Conservation (phyloP, 2,329 filamentous ascomycete species). For the Fusarium sp. region DNA sequence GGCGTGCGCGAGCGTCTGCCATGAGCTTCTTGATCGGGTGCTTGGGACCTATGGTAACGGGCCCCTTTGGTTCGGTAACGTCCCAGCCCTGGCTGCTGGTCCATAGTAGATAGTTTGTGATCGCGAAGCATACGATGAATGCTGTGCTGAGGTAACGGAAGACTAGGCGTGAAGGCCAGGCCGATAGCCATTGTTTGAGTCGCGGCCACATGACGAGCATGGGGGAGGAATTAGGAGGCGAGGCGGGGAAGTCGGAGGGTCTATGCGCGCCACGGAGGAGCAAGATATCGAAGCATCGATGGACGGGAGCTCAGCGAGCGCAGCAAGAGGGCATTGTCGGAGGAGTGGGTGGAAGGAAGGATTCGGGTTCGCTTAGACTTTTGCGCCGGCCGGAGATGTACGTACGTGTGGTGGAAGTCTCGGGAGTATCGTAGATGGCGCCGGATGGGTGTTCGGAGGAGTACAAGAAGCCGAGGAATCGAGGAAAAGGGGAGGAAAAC, state of each 20-base stretch:
- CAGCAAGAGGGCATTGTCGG: constrained; percentile 37
- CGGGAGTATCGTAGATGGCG: constrained; percentile 28
- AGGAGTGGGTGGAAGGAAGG: constrained; percentile 12
- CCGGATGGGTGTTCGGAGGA: constrained; percentile 5
- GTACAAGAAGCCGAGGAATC: not conserved
- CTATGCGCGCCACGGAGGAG: constrained; percentile 41
- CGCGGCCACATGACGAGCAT: constrained; percentile 42
- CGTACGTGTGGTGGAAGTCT: constrained; percentile 16
- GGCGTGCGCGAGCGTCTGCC: constrained; percentile 57
- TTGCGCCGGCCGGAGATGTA: constrained; percentile 13
- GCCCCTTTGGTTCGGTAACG: constrained; percentile 34
- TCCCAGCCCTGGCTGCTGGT: constrained; percentile 44
- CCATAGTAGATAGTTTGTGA: constrained; percentile 50
- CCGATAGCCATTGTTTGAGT: constrained; percentile 43
- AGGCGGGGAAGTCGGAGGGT: constrained; percentile 27
- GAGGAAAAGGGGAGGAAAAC: not conserved
- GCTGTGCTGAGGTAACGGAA: constrained; percentile 46
- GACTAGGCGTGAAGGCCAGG: constrained; percentile 46
- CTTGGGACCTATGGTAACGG: constrained; percentile 41
- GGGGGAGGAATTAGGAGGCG: constrained; percentile 17
- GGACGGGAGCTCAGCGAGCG: constrained; percentile 33
- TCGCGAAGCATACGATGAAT: constrained; percentile 41
- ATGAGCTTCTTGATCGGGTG: constrained; percentile 67
- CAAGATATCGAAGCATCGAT: constrained; percentile 41
- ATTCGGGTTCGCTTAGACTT: constrained; percentile 13